phyloP scores from a whole-genome alignment of 2,329 filamentous ascomycete species.

The Fonsecaea nubica region DNA sequence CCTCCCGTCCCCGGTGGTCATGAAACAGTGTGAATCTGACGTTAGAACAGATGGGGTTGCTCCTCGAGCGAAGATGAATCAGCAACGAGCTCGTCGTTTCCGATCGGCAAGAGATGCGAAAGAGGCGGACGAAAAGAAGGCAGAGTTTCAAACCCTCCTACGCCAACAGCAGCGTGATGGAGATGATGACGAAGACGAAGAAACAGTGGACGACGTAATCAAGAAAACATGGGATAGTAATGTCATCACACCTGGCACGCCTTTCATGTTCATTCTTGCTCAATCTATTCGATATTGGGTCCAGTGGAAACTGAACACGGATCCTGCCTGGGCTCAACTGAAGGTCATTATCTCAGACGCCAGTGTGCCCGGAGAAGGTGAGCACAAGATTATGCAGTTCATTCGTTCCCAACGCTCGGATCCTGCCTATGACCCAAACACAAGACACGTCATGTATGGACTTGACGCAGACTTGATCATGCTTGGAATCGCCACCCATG shows the following conservation, averaged over 20 bases:
- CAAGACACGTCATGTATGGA: constrained; percentile 96
- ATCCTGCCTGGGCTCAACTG: constrained; percentile 91
- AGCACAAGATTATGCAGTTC: constrained; percentile 99
- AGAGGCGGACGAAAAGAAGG: constrained; percentile 90
- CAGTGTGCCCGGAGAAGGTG: constrained; percentile 94
- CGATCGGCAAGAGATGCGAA: constrained; percentile 91
- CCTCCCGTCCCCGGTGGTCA: no score
- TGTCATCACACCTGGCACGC: constrained; percentile 91
- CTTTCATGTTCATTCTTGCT: constrained; percentile 97
- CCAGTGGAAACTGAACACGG: constrained; percentile 95
- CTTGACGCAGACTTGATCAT: constrained; percentile 98
- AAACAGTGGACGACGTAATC: constrained; percentile 62
- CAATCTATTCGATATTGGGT: constrained; percentile 93
- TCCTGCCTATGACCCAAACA: constrained; percentile 93
- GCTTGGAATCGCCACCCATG: constrained; percentile 94
- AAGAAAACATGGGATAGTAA: constrained; percentile 94
- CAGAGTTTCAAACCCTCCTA: constrained; percentile 83
- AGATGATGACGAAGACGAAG: constrained; percentile 64
- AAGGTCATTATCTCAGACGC: constrained; percentile 99
- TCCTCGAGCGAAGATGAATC: constrained; percentile 98
- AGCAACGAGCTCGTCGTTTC: constrained; percentile 95
- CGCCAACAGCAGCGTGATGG: constrained; percentile 71
- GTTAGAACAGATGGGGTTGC: constrained; percentile 80
- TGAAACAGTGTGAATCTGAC: constrained; percentile 18
- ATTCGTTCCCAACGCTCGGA: constrained; percentile 90